Conservation (phyloP, 108 stramenopile genomes). For the Skeletonema menzelii region DNA sequence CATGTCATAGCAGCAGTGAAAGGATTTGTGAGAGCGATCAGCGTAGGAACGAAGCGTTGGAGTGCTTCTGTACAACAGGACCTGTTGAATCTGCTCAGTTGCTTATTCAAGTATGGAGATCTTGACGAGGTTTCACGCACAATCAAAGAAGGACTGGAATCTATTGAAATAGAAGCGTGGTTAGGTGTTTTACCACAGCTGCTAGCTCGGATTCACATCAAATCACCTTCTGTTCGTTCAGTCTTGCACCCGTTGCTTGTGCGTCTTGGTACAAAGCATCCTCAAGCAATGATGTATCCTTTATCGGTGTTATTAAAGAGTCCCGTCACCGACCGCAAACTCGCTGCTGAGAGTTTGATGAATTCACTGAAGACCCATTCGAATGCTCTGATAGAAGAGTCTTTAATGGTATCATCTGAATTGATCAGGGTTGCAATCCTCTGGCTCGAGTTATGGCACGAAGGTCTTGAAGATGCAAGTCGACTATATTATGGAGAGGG, state of each 20-base stretch:
- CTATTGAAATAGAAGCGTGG: constrained; percentile 93
- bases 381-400: constrained; percentile 91
- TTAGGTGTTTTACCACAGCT: constrained; percentile 98
- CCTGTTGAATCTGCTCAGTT: constrained; percentile 93
- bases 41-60: constrained; percentile 89
- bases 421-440: constrained; percentile 99
- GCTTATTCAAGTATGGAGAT: constrained; percentile 95
- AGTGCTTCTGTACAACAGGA: constrained; percentile 97
- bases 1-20: constrained; percentile 87
- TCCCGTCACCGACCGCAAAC: constrained; percentile 84
- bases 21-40: constrained; percentile 92
- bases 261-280: constrained; percentile 88
- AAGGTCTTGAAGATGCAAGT: constrained; percentile 95
- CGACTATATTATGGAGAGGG: constrained; percentile 92
- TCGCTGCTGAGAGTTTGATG: constrained; percentile 91
- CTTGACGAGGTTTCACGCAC: constrained; percentile 70
- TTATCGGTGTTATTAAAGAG: constrained; percentile 93
- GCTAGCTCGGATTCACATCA: constrained; percentile 96
- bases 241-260: constrained; percentile 90
- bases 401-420: constrained; percentile 93
- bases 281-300: constrained; percentile 98
- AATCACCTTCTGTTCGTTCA: constrained; percentile 66
- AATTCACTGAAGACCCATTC: constrained; percentile 82
- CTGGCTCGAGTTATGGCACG: constrained; percentile 99
- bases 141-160: constrained; percentile 74